Percentiles rank a stretch among this genome's conserved stretches.
phyloP scores from a whole-genome alignment of 106 monocot genomes.

The Apostasia ramifera region DNA sequence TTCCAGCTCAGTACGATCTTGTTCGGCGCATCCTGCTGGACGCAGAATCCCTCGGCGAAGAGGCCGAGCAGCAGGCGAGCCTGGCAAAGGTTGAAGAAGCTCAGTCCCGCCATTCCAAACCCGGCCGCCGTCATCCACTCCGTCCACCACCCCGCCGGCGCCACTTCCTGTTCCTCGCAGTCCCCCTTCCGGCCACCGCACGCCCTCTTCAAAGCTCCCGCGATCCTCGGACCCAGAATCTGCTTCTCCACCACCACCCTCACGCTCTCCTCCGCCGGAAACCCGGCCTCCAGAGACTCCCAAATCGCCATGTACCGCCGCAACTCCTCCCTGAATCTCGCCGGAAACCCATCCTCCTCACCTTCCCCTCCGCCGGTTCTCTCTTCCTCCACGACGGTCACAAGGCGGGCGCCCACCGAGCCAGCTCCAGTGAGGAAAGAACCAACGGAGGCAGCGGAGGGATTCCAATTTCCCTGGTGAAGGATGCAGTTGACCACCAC shows the following conservation, averaged over 20 bases:
- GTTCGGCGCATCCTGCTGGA: conserved; percentile 25
- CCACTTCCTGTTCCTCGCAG: neutral
- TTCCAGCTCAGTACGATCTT: conserved; percentile 41
- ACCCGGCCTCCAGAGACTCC: conserved; percentile 28
- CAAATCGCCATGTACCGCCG: conserved; percentile 22
- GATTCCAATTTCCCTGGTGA: conserved; percentile 13
- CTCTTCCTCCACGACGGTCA: conserved; percentile 26
- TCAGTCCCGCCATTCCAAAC: conserved; percentile 18
- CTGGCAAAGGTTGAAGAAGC: conserved; percentile 37
- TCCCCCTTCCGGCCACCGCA: neutral
- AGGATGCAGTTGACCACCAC: conserved; percentile 37
- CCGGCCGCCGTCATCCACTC: conserved; percentile 27
- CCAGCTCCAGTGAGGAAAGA: conserved; percentile 22
- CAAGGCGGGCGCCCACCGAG: conserved; percentile 1
- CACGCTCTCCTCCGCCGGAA: conserved; percentile 17
- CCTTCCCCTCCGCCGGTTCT: neutral
- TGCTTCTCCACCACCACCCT: conserved; percentile 28
- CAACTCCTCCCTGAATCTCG: conserved; percentile 20
- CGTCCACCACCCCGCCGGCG: conserved; percentile 5
- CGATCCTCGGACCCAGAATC: conserved; percentile 29
- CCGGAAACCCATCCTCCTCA: conserved; percentile 8
- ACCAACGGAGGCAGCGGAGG: conserved; percentile 8
- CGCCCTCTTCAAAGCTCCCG: conserved; percentile 14
- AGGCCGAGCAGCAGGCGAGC: conserved; percentile 32
- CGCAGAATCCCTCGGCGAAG: conserved; percentile 34